phyloP scores from a whole-genome alignment of 2,329 filamentous ascomycete genomes.

The Myriosclerotinia duriaeana region DNA sequence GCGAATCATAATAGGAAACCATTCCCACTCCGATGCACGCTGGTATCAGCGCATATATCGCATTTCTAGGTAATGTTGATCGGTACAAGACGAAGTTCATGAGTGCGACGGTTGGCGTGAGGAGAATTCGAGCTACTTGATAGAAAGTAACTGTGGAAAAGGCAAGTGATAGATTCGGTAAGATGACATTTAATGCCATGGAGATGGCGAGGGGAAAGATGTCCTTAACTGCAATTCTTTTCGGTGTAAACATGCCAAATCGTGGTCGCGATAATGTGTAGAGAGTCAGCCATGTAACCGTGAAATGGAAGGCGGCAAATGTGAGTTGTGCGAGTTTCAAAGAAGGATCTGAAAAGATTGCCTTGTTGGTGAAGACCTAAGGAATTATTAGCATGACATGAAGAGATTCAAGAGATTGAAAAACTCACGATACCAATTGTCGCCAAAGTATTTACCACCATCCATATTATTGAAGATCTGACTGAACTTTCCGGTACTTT shows the following conservation, averaged over 20 bases:
- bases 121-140: conserved; percentile 65
- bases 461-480: conserved; percentile 52
- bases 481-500: conserved; percentile 40
- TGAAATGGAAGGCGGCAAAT: conserved; percentile 69
- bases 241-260: conserved; percentile 59
- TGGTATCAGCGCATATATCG: conserved; percentile 54
- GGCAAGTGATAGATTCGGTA: conserved; percentile 66
- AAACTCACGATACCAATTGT: conserved; percentile 60
- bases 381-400: conserved; percentile 2
- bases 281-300: conserved; percentile 64
- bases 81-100: conserved; percentile 65
- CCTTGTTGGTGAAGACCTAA: conserved; percentile 64
- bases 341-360: conserved; percentile 63
- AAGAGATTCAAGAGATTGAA: not conserved
- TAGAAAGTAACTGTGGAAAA: conserved; percentile 70
- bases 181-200: conserved; percentile 68
- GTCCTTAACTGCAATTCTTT: conserved; percentile 53
- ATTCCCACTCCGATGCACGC: conserved; percentile 64
- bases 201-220: conserved; percentile 64
- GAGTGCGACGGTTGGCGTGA: conserved; percentile 63
- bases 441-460: conserved; percentile 59
- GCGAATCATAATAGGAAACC: conserved; percentile 68
- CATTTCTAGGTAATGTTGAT: conserved; percentile 54
- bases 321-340: conserved; percentile 62
- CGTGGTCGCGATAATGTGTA: conserved; percentile 58